These are phyloP conservation scores for Pholiota microspora DNA, from an alignment of 768 basidiomycete species.

Conservation along the genomic window DNA sequence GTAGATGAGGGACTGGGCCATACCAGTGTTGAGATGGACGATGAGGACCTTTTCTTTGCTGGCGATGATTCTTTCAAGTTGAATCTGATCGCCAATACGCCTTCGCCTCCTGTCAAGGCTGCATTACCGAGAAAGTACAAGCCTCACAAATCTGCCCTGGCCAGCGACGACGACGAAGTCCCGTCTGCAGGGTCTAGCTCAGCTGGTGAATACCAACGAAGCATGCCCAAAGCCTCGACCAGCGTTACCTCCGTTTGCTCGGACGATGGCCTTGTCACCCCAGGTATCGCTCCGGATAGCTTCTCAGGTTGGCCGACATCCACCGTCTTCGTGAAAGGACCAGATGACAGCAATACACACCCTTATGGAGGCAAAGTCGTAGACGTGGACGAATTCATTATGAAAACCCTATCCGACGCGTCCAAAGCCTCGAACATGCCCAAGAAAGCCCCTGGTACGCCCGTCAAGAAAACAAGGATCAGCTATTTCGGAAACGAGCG, in stretches of 20 bases:
- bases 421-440: constrained; percentile 45
- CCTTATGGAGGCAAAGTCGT: constrained; percentile 23
- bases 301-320: constrained; percentile 64
- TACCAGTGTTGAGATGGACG: constrained; percentile 32
- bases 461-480: constrained; percentile 73
- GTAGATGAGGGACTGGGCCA: constrained; percentile 21
- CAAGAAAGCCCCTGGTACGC: constrained; percentile 76
- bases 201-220: constrained; percentile 27
- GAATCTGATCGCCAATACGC: constrained; percentile 53
- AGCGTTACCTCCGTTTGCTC: constrained; percentile 63
- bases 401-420: constrained; percentile 61
- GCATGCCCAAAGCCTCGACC: constrained; percentile 57
- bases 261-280: constrained; percentile 72
- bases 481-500: constrained; percentile 54
- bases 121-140: constrained; percentile 66
- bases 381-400: constrained; percentile 70
- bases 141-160: constrained; percentile 62
- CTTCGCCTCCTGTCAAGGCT: constrained; percentile 49
- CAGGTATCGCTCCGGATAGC: constrained; percentile 50
- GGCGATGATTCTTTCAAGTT: constrained; percentile 56
- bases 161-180: constrained; percentile 57
- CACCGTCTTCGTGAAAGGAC: constrained; percentile 36
- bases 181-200: constrained; percentile 22
- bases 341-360: constrained; percentile 34
- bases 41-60: constrained; percentile 57